Percentiles rank a stretch among this genome's conserved stretches.
Evolutionary conservation across 371 early-diverging fungal species (phyloP).

Genomic region (Batkoa obscura): DNA sequence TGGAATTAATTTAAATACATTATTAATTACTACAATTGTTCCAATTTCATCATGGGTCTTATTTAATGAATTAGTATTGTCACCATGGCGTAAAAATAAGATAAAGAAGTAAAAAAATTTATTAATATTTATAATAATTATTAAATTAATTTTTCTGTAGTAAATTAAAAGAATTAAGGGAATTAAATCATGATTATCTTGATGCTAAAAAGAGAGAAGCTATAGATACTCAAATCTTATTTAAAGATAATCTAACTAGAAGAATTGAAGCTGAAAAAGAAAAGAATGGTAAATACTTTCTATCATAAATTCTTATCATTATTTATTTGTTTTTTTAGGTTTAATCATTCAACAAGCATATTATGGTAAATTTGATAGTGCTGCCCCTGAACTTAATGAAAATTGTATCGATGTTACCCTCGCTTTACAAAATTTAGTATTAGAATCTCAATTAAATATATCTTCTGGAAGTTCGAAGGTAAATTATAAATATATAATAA

Average conservation of each 20-base stretch:
- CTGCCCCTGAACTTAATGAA: background rate
- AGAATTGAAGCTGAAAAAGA: constrained; percentile 42
- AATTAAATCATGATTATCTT: constrained; percentile 54
- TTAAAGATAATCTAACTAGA: constrained; percentile 45
- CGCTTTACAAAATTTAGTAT: constrained; percentile 64
- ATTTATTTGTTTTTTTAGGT: constrained; percentile 18
- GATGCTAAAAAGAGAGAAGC: constrained; percentile 55
- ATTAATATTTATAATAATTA: background rate
- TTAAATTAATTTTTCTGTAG: constrained; percentile 11
- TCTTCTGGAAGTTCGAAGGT: constrained; percentile 76
- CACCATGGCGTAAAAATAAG: background rate
- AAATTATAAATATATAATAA: constrained; percentile 7
- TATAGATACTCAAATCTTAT: constrained; percentile 44
- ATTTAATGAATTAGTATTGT: background rate
- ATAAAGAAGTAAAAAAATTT: background rate
- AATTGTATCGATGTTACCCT: constrained; percentile 66
- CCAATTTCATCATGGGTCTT: background rate
- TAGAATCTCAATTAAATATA: constrained; percentile 67
- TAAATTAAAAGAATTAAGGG: constrained; percentile 47
- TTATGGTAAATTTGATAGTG: constrained; percentile 52
- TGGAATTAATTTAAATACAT: background rate
- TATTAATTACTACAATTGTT: background rate
- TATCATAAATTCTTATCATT: background rate
- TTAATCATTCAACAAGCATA: constrained; percentile 69
- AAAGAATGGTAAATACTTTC: constrained; percentile 23